Evolutionary conservation across 805 yeast genomes (phyloP), one percentile per base, ranked within the genome.

Genomic region (Nakazawaea ishiwadae): DNA sequence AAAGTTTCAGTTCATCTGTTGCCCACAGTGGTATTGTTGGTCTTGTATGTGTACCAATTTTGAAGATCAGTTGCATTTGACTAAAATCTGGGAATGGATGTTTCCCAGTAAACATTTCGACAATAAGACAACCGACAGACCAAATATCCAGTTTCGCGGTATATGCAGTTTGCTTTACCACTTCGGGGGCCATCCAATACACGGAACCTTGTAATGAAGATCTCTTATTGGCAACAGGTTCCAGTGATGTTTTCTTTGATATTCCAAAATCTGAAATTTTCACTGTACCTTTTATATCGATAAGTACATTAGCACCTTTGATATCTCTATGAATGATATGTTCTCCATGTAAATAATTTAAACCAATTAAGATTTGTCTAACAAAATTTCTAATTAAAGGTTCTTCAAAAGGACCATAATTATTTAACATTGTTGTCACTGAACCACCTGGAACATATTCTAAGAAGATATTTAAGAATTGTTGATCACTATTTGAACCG

Each of bases 151-250:
- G 96, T 60, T 87, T 88, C 29, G 84, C 81, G 1, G 98, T 91
- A 40, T 91, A 86, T 0, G 89, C 86, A 2, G 86, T 81, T 55
- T 90, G 97, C 53, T 89, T 87, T 14, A 93, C 98, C 7, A 93
- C 98, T 58, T 93, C 99, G 0, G 99, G 99, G 0, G 99, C 98
- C 99, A 93, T 93, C 98, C 99, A 93, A 56, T 83, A 93, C 0
- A 91, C 89, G 0, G 96, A 87, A 0, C 99, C 99, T 61, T 91
- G 97, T 40, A 88, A 64, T 0, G 96, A 88, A 2, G 86, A 90
- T 33, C 97, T 74, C 48, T 75, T 77, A 33, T 62, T 60, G 70
- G 10, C 71, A 71, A 28, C 31, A 12, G 31, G 16, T 51, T 60
- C 71, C 49, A 66, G 52, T 30, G 15, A 18, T 35, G 30, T 63